phyloP scores from a whole-genome alignment of 1,139 yeast species.

The Meyerozyma guilliermondii region DNA sequence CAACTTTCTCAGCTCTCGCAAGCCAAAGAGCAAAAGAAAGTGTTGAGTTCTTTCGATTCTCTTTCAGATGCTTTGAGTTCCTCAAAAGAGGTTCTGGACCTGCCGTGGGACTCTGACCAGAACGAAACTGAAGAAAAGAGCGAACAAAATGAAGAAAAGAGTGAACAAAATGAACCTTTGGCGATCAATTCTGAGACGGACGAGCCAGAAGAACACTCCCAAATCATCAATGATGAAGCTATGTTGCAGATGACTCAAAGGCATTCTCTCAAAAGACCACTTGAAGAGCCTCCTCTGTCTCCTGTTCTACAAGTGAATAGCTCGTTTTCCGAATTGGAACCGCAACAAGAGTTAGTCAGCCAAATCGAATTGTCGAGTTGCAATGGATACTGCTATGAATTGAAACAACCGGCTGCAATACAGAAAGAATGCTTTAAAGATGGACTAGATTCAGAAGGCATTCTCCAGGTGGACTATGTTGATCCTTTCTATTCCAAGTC shows the following conservation, averaged over 20 bases:
- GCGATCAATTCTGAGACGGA: background rate
- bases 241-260: background rate
- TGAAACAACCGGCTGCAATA: constrained; percentile 15
- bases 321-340: background rate
- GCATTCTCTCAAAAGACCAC: background rate
- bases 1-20: background rate
- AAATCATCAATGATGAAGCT: background rate
- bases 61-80: constrained; percentile 1
- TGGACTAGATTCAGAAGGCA: constrained; percentile 39
- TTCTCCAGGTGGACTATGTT: constrained; percentile 48
- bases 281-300: background rate
- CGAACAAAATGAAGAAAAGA: background rate
- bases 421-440: constrained; percentile 20
- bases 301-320: background rate
- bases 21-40: background rate
- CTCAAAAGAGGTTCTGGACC: background rate
- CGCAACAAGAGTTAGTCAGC: background rate
- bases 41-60: background rate
- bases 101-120: background rate
- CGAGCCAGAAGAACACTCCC: background rate
- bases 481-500: constrained; percentile 61
- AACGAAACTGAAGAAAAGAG: background rate
- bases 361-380: background rate
- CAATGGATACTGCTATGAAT: constrained; percentile 11
- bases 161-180: background rate